phyloP scores from a whole-genome alignment of 306 rosid species.

The Canavalia ensiformis region DNA sequence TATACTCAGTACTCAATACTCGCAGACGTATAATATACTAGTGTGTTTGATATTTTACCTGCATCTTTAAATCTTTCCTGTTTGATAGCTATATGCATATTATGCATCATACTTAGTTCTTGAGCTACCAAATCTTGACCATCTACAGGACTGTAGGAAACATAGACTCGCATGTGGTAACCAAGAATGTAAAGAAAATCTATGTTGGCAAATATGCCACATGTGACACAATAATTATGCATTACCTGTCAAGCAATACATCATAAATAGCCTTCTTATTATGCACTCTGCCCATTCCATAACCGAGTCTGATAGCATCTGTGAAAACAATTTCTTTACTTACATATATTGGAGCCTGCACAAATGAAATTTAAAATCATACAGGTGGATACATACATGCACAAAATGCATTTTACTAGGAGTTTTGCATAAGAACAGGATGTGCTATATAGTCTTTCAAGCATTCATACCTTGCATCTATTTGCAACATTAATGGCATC shows the following conservation, averaged over 20 bases:
- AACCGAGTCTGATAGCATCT: slow-evolving; percentile 83
- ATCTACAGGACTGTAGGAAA: slow-evolving; percentile 75
- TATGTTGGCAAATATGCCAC: slow-evolving; percentile 19
- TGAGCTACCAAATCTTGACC: slow-evolving; percentile 79
- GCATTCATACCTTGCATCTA: slow-evolving; percentile 77
- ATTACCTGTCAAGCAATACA: slow-evolving; percentile 92
- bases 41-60: slow-evolving; percentile 55
- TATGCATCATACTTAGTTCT: slow-evolving; percentile 83
- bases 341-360: slow-evolving; percentile 97
- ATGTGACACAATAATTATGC: slow-evolving; percentile 38
- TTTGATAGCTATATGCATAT: slow-evolving; percentile 72
- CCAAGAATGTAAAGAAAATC: slow-evolving; percentile 27
- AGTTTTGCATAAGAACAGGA: slow-evolving; percentile 30
- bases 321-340: slow-evolving; percentile 80
- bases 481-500: slow-evolving; percentile 94
- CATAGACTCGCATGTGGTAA: neutral
- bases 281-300: slow-evolving; percentile 76
- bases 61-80: slow-evolving; percentile 92
- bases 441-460: slow-evolving; percentile 23
- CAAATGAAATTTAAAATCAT: slow-evolving; percentile 47
- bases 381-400: slow-evolving; percentile 34
- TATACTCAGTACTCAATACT: neutral
- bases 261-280: slow-evolving; percentile 70
- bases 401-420: slow-evolving; percentile 13
- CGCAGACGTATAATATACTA: neutral